Conservation (phyloP, 2,329 filamentous ascomycete species). For the Penicillium fuscoglaucum region DNA sequence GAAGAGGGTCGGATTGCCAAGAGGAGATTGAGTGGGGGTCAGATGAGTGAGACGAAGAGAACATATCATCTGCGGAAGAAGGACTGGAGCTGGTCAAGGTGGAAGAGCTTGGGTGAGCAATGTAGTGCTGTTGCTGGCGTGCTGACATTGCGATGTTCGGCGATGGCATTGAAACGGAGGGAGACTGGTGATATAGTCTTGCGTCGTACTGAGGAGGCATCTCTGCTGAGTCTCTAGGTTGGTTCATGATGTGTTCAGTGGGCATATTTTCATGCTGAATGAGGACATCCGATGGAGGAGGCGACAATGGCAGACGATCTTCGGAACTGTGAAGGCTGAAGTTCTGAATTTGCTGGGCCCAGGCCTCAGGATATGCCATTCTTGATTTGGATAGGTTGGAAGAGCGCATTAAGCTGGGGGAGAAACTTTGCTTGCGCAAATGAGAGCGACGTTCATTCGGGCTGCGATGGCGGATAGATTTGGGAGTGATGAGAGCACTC, state of each 20-base stretch:
- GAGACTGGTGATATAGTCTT: constrained; percentile 35
- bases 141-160: constrained; percentile 32
- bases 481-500: constrained; percentile 40
- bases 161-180: constrained; percentile 37
- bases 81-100: constrained; percentile 36
- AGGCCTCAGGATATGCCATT: constrained; percentile 48
- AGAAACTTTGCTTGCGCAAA: constrained; percentile 46
- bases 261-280: constrained; percentile 42
- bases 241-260: constrained; percentile 35
- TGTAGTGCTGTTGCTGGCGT: constrained; percentile 36
- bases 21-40: constrained; percentile 42
- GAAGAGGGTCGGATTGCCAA: constrained; percentile 44
- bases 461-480: constrained; percentile 43
- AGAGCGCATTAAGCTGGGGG: constrained; percentile 57
- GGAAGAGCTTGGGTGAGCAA: constrained; percentile 32
- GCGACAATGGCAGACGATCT: constrained; percentile 46
- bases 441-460: constrained; percentile 41
- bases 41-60: constrained; percentile 42
- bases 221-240: constrained; percentile 30
- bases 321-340: constrained; percentile 52
- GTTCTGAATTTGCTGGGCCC: constrained; percentile 56
- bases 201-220: constrained; percentile 37
- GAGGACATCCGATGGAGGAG: constrained; percentile 48
- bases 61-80: constrained; percentile 41
- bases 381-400: constrained; percentile 48